Percentiles rank a stretch among this genome's conserved stretches.
Conservation (phyloP, 257 asterid genomes). For the Solanum virginianum region DNA sequence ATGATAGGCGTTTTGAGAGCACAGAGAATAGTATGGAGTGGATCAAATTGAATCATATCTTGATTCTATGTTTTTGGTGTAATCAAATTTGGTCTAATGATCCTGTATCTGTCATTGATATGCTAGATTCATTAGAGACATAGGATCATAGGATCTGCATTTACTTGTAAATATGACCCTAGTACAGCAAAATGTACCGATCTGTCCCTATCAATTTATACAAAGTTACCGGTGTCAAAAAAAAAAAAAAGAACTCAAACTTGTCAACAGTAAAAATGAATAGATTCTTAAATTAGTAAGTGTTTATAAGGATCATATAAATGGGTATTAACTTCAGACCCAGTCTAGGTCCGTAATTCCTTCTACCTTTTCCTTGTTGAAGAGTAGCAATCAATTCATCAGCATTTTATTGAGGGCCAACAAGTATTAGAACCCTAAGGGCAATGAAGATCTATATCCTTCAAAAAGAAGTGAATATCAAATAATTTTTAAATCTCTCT, state of each 20-base stretch:
- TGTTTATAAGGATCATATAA: not conserved
- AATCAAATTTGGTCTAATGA: too few relatives aligned
- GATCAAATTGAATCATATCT: too few relatives aligned
- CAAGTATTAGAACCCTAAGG: not conserved
- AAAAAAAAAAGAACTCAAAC: not conserved
- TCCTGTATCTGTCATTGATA: too few relatives aligned
- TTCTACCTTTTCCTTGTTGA: not conserved
- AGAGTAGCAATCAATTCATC: not conserved
- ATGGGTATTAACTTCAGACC: not conserved
- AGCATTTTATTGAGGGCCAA: not conserved
- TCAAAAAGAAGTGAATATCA: not conserved
- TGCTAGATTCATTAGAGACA: too few relatives aligned
- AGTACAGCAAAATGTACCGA: too few relatives aligned
- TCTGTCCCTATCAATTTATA: too few relatives aligned
- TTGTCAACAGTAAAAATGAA: not conserved
- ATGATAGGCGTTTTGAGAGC: too few relatives aligned
- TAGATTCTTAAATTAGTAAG: not conserved
- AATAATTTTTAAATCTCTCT: not conserved
- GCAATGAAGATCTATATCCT: not conserved
- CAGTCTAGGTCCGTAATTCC: not conserved
- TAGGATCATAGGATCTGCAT: too few relatives aligned
- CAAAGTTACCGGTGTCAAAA: too few relatives aligned
- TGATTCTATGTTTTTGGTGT: too few relatives aligned
- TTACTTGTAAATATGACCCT: too few relatives aligned
- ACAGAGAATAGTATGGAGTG: too few relatives aligned